Evolutionary conservation across 495 filamentous ascomycete genomes (phyloP).

Genomic region (Lindgomyces ingoldianus): DNA sequence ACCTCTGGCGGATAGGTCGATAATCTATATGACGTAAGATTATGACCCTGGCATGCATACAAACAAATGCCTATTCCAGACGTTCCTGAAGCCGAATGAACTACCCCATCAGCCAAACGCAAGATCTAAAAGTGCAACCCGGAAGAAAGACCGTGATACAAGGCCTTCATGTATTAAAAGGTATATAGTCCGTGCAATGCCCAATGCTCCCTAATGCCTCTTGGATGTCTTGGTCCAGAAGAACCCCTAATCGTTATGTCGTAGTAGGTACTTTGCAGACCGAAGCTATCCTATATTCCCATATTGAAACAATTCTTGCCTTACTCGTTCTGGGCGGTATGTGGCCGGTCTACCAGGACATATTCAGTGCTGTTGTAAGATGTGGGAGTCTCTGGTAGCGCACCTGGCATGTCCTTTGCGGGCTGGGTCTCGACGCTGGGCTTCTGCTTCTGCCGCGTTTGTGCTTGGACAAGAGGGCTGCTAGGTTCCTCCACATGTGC

Average conservation of each 20-base stretch:
- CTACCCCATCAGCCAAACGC: neutral
- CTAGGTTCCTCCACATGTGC: slow-evolving; percentile 7
- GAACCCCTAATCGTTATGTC: slow-evolving; percentile 21
- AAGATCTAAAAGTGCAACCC: neutral
- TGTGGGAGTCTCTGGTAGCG: slow-evolving; percentile 29
- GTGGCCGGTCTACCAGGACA: slow-evolving; percentile 36
- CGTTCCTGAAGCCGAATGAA: neutral
- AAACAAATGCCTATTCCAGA: neutral
- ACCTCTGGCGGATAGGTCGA: too few species aligned
- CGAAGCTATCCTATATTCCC: neutral
- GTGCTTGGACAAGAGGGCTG: slow-evolving; percentile 20
- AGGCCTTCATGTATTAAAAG: slow-evolving; percentile 11
- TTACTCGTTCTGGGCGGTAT: slow-evolving; percentile 20
- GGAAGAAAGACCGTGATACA: neutral
- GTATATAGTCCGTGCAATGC: neutral
- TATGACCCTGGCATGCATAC: neutral
- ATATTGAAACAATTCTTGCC: slow-evolving; percentile 15
- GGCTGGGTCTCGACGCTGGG: neutral
- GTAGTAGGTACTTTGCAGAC: slow-evolving; percentile 2
- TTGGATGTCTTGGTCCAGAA: neutral
- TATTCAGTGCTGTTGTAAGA: slow-evolving; percentile 35
- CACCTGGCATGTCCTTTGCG: slow-evolving; percentile 30
- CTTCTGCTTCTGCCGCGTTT: slow-evolving; percentile 4
- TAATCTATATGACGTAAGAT: neutral
- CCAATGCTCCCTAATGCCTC: neutral